phyloP scores from a whole-genome alignment of 176 grass and related monocot genomes.

The Bromus sterilis region DNA sequence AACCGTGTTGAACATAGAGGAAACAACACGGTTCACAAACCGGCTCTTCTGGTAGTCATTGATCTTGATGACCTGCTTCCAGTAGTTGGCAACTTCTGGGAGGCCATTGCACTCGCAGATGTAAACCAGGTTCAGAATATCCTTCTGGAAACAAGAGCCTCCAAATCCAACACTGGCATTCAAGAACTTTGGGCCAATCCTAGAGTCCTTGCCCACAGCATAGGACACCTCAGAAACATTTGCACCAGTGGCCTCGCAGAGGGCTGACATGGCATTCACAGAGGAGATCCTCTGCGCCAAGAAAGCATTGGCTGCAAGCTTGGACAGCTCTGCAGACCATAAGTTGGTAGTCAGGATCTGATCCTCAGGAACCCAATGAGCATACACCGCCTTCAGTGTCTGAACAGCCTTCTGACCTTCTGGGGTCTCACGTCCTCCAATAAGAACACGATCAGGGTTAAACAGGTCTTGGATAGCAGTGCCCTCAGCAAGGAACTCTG shows the following conservation, averaged over 20 bases:
- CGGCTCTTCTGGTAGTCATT: constrained; percentile 10
- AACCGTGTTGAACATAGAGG: constrained; percentile 2
- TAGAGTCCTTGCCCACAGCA: constrained; percentile 53
- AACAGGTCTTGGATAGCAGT: constrained; percentile 60
- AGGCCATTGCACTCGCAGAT: constrained; percentile 12
- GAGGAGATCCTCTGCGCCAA: constrained; percentile 41
- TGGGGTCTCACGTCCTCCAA: constrained; percentile 56
- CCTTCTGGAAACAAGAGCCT: constrained; percentile 78
- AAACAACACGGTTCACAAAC: constrained; percentile 2
- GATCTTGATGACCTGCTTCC: constrained; percentile 13
- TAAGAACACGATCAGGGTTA: constrained; percentile 54
- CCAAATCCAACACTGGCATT: constrained; percentile 69
- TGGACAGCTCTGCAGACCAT: constrained; percentile 73
- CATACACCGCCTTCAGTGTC: constrained; percentile 49
- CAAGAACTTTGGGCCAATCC: constrained; percentile 63
- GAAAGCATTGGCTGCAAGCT: constrained; percentile 75
- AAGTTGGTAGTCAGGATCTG: constrained; percentile 57
- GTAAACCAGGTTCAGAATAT: constrained; percentile 44
- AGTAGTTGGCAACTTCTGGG: not conserved
- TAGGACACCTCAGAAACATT: constrained; percentile 52
- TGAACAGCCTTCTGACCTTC: constrained; percentile 49
- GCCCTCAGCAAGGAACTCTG: constrained; percentile 69
- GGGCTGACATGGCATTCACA: constrained; percentile 45
- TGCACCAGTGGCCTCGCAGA: constrained; percentile 40
- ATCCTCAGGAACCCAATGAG: constrained; percentile 62